phyloP scores from a whole-genome alignment of 768 basidiomycete species.

The Amanita rubescens region DNA sequence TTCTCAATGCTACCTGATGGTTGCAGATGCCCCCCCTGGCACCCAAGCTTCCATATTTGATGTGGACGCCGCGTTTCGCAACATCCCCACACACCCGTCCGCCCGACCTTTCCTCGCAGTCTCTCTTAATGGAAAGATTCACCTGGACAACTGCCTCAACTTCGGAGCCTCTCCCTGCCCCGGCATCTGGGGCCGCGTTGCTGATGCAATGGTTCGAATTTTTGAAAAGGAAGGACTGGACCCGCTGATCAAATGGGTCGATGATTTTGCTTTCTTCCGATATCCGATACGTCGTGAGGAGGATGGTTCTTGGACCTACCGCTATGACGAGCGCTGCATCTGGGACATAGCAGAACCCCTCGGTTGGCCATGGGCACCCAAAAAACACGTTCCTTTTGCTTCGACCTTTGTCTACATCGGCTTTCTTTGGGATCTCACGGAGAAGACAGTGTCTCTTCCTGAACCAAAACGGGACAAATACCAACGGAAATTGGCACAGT shows the following conservation, averaged over 20 bases:
- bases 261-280: constrained; percentile 27
- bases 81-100: constrained; percentile 23
- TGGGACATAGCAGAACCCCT: constrained; percentile 16
- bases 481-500: constrained; percentile 15
- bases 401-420: constrained; percentile 27
- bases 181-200: constrained; percentile 24
- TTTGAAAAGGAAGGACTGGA: constrained; percentile 11
- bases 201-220: constrained; percentile 23
- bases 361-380: constrained; percentile 29
- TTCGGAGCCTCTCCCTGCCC: constrained; percentile 22
- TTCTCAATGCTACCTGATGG: constrained; percentile 14
- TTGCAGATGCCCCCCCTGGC: constrained; percentile 23
- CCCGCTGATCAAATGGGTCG: constrained; percentile 25
- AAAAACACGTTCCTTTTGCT: constrained; percentile 19
- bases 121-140: constrained; percentile 5
- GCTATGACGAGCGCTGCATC: constrained; percentile 13
- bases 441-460: constrained; percentile 24
- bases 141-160: constrained; percentile 21
- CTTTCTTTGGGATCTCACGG: constrained; percentile 26
- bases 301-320: constrained; percentile 9
- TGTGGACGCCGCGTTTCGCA: constrained; percentile 27
- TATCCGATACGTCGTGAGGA: constrained; percentile 6
- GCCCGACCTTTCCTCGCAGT: constrained; percentile 19
- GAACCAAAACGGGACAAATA: constrained; percentile 23
- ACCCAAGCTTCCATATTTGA: constrained; percentile 30